Percentiles rank a stretch among this genome's conserved stretches.
Evolutionary conservation across 164 flowering plant species (phyloP).

Genomic region (Umbellularia californica): DNA sequence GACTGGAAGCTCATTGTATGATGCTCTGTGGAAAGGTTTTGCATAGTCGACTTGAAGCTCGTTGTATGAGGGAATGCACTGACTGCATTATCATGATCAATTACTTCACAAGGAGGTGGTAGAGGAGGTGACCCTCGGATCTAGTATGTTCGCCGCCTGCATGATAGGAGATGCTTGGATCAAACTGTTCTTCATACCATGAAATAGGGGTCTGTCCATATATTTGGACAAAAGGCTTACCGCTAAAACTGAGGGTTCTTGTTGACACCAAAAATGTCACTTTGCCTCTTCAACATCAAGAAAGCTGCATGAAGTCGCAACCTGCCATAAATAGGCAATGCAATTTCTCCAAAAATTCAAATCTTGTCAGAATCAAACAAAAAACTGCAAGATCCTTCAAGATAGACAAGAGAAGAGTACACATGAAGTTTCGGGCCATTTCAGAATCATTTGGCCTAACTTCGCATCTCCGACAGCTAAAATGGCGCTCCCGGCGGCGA

Average conservation of each 20-base stretch:
- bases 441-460: no score
- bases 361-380: no score
- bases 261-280: no score
- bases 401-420: no score
- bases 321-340: no score
- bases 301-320: no score
- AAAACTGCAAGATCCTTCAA: no score
- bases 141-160: slow-evolving; percentile 23
- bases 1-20: slow-evolving; percentile 18
- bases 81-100: slow-evolving; percentile 46
- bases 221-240: slow-evolving; percentile 30
- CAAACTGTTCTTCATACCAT: background rate
- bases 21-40: slow-evolving; percentile 29
- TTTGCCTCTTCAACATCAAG: no score
- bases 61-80: slow-evolving; percentile 20
- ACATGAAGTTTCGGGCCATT: no score
- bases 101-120: slow-evolving; percentile 75
- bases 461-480: no score
- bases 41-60: slow-evolving; percentile 19
- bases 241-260: slow-evolving; percentile 25
- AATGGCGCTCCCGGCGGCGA: no score
- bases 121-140: slow-evolving; percentile 33
- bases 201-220: background rate
- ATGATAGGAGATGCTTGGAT: background rate
- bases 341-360: no score